Evolutionary conservation across 73 alveolate species (phyloP), one percentile per base, ranked within the genome.

Genomic region (Paramecium bursaria): DNA sequence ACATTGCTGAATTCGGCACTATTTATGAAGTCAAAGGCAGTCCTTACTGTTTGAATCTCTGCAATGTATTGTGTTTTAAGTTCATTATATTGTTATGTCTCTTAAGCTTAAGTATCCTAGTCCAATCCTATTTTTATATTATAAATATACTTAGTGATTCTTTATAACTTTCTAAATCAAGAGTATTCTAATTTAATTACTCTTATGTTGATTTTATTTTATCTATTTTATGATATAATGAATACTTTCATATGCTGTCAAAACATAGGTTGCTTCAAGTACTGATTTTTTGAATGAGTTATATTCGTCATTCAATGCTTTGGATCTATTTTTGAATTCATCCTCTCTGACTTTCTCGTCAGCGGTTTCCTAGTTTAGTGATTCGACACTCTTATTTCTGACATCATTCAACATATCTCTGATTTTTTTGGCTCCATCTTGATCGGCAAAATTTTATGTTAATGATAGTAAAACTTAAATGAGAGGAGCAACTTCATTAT

Each of bases 251-350:
- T 67, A 67, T 10, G 57, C 82, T n/a, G 47, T 55, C 27, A 67
- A 67, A 3, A 67, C 82, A 67, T 39, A 67, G 31, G 82, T 39
- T 4, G 82, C 82, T 67, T 67, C 82, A 11, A 67, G 57, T 31
- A 67, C 46, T 13, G 53, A 67, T 67, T 57, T 67, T 47, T 67
- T 67, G 19, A 67, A 67, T 42, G 33, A 53, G 7, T 67, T 11
- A 35, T 67, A 67, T 21, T 67, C 82, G 4, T 35, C 44, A 4
- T 67, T 42, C 27, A 67, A 67, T 14, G 53, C 22, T 14, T 31
- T 42, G 14, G 19, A 35, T 67, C 82, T 67, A 21, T 67, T n/a
- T 3, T 6, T 3, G 50, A 42, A 67, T 25, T 42, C 22, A 17
- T 67, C 82, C 33, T 67, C 54, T 15, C 33, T 42, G 9, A 21